These are phyloP conservation scores for Exophiala sp. DNA, from an alignment of 2,329 filamentous ascomycete species.

Conservation along the genomic window DNA sequence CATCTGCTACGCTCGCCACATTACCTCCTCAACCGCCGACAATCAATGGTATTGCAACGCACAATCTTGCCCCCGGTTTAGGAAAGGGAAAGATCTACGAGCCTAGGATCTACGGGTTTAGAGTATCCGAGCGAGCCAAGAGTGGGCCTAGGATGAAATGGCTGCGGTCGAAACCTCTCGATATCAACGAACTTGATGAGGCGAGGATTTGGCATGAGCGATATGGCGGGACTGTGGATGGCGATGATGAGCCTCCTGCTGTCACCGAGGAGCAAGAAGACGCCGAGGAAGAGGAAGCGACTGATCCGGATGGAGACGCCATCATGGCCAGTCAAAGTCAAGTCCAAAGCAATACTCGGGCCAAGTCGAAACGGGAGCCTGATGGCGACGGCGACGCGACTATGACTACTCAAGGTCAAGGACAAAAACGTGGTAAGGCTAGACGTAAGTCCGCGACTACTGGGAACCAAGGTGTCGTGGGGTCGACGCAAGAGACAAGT, in stretches of 20 bases:
- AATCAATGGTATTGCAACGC: constrained; percentile 80
- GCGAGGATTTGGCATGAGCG: constrained; percentile 36
- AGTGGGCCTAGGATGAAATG: constrained; percentile 95
- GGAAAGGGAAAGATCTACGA: constrained; percentile 82
- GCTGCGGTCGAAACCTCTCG: constrained; percentile 75
- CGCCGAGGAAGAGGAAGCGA: constrained; percentile 36
- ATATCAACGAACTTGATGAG: constrained; percentile 81
- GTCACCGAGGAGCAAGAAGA: constrained; percentile 40
- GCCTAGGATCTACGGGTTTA: constrained; percentile 92
- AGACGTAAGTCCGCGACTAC: constrained; percentile 11
- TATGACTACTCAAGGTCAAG: constrained; percentile 12
- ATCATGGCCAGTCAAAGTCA: constrained; percentile 21
- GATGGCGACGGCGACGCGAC: constrained; percentile 11
- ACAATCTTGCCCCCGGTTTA: constrained; percentile 83
- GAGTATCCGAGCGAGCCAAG: constrained; percentile 81
- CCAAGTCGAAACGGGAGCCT: constrained; percentile 16
- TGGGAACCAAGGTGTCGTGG: constrained; percentile 6
- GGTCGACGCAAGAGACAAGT: background rate
- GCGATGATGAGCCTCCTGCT: constrained; percentile 34
- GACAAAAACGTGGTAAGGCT: constrained; percentile 8
- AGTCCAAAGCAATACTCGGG: background rate
- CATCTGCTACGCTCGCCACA: constrained; percentile 32
- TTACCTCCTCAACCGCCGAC: constrained; percentile 45
- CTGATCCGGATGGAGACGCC: constrained; percentile 20
- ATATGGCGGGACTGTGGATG: constrained; percentile 31